phyloP scores from a whole-genome alignment of 129 eudicot genomes.

The Flaveria ramosissima region DNA sequence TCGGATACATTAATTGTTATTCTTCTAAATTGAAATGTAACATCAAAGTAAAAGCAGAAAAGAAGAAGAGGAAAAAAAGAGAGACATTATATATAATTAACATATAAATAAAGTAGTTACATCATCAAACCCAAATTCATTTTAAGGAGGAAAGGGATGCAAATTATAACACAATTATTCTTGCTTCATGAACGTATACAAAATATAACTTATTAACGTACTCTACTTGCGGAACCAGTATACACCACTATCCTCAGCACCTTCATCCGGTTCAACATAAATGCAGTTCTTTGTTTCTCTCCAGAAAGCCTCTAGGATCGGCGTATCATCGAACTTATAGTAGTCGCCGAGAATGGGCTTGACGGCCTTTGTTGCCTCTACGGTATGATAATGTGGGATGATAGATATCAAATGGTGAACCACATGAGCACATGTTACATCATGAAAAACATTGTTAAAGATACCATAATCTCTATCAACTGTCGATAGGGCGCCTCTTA shows the following conservation, averaged over 20 bases:
- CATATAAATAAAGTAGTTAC: background rate
- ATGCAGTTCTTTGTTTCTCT: conserved; percentile 35
- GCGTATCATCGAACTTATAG: conserved; percentile 37
- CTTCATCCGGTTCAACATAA: conserved; percentile 33
- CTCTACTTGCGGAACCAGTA: conserved; percentile 41
- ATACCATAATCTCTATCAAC: conserved; percentile 29
- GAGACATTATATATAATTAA: background rate
- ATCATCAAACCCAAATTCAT: background rate
- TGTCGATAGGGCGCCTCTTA: conserved; percentile 26
- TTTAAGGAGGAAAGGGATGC: background rate
- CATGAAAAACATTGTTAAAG: conserved; percentile 23
- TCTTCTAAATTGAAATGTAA: background rate
- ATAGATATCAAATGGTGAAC: conserved; percentile 38
- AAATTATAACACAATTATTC: conserved; percentile 2
- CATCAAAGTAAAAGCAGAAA: background rate
- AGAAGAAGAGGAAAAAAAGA: background rate
- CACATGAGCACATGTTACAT: conserved; percentile 26
- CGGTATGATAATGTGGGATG: conserved; percentile 43
- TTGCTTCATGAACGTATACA: background rate
- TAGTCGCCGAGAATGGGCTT: conserved; percentile 43
- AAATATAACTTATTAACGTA: background rate
- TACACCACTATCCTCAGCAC: conserved; percentile 32
- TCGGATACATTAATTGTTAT: too few species aligned
- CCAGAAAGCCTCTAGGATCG: conserved; percentile 32
- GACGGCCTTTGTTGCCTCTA: conserved; percentile 36